A percentile compares a stretch with the other conserved stretches of the same genome.
Conservation (phyloP, 2,329 filamentous ascomycete species). For the Thermothelomyces thermophilus region DNA sequence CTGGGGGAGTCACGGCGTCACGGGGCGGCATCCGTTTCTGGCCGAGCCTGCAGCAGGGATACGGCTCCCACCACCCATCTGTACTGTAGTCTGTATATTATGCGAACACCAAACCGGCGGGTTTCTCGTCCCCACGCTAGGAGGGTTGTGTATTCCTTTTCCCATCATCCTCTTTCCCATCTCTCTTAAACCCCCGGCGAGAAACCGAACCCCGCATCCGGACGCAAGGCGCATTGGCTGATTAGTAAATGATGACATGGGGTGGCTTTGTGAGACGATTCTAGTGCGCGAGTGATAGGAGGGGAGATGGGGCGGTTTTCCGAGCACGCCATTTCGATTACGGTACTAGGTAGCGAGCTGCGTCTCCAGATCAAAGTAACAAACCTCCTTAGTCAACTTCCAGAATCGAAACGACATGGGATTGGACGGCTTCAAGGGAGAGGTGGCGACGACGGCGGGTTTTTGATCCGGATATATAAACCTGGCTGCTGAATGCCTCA, state of each 20-base stretch:
- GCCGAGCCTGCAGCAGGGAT: not conserved
- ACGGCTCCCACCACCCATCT: not conserved
- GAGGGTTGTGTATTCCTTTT: not conserved
- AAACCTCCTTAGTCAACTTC: constrained; percentile 11
- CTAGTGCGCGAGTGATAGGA: not conserved
- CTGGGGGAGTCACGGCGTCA: constrained; percentile 3
- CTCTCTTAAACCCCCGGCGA: not conserved
- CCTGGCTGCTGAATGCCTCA: constrained; percentile 3
- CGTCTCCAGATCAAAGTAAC: constrained; percentile 9
- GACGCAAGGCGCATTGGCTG: not conserved
- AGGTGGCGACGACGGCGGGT: not conserved
- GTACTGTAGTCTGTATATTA: constrained; percentile 1
- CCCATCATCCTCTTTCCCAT: not conserved
- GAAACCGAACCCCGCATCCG: not conserved
- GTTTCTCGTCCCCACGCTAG: too few relatives aligned
- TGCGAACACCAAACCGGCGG: too few relatives aligned
- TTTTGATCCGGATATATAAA: constrained; percentile 3
- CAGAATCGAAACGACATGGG: not conserved
- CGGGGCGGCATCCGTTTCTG: not conserved
- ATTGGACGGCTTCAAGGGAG: not conserved
- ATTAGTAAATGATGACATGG: constrained; percentile 20
- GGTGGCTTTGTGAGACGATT: constrained; percentile 20
- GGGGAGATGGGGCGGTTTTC: not conserved
- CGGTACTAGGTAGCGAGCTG: not conserved
- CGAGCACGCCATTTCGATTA: constrained; percentile 19